A percentile compares a stretch with the other conserved stretches of the same genome.
Conservation (phyloP, 306 rosid species). For the Urtica urens region DNA sequence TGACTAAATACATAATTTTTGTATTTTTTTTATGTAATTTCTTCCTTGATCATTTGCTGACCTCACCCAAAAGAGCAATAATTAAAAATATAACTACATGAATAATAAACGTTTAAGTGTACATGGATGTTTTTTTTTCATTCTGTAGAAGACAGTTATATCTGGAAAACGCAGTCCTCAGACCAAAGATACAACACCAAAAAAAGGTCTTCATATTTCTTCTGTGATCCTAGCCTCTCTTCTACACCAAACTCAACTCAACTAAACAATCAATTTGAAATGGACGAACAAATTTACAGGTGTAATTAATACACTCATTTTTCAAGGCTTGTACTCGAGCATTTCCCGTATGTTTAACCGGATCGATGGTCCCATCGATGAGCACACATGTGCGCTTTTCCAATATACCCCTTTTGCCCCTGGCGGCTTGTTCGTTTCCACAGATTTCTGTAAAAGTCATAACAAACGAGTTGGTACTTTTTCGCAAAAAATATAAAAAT, state of each 20-base stretch:
- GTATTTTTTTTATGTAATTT: too few relatives aligned
- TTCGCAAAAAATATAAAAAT: neutral
- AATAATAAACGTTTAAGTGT: too few relatives aligned
- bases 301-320: slow-evolving; percentile 29
- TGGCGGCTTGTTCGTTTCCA: slow-evolving; percentile 78
- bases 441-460: slow-evolving; percentile 53
- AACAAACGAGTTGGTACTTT: neutral
- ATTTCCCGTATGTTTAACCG: slow-evolving; percentile 72
- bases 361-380: slow-evolving; percentile 95
- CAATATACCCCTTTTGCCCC: slow-evolving; percentile 97
- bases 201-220: slow-evolving; percentile 17
- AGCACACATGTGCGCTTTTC: slow-evolving; percentile 91
- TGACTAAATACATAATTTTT: too few relatives aligned
- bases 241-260: slow-evolving; percentile 23
- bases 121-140: too few relatives aligned
- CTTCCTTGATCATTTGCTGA: too few relatives aligned
- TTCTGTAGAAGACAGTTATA: slow-evolving; percentile 29
- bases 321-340: slow-evolving; percentile 69
- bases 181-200: slow-evolving; percentile 15
- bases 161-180: slow-evolving; percentile 13
- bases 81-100: slow-evolving; percentile 2
- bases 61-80: neutral
- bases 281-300: slow-evolving; percentile 45
- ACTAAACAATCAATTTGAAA: slow-evolving; percentile 17
- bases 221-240: slow-evolving; percentile 28